These are phyloP conservation scores for Hordeum marinum DNA, from an alignment of 176 grass and related monocot species.

Conservation along the genomic window DNA sequence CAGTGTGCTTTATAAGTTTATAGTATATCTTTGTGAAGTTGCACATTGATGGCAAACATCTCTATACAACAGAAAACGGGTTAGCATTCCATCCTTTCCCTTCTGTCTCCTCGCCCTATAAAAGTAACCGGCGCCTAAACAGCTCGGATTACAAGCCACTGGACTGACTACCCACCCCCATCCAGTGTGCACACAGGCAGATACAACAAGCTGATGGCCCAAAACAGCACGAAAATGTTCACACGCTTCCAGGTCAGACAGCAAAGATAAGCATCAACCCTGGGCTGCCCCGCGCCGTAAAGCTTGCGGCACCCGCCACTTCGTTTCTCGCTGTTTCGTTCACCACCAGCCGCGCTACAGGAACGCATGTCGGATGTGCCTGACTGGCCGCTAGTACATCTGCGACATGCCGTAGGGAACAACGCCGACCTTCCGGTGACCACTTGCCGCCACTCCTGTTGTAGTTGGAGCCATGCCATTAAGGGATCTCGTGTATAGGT, in stretches of 20 bases:
- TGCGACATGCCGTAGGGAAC: constrained; percentile 69
- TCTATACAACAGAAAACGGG: constrained; percentile 42
- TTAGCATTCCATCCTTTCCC: constrained; percentile 45
- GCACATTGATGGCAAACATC: constrained; percentile 36
- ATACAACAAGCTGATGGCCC: constrained; percentile 22
- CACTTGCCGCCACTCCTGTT: constrained; percentile 55
- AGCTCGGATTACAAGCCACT: constrained; percentile 40
- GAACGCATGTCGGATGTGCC: constrained; percentile 6
- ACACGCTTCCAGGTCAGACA: constrained; percentile 7
- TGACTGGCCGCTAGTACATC: constrained; percentile 60
- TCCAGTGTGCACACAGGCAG: constrained; percentile 14
- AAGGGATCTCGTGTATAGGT: constrained; percentile 43
- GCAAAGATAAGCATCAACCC: neutral
- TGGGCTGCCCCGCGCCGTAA: neutral
- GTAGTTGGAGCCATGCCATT: constrained; percentile 61
- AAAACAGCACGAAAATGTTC: neutral
- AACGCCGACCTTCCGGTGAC: constrained; percentile 68
- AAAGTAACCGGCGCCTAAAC: constrained; percentile 37
- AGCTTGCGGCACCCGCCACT: neutral
- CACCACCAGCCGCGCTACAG: neutral
- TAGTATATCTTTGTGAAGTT: constrained; percentile 32
- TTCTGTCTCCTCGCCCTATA: constrained; percentile 53
- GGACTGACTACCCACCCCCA: constrained; percentile 9
- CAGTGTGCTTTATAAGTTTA: neutral
- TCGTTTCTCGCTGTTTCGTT: neutral